phyloP scores from a whole-genome alignment of 2,329 filamentous ascomycete species.

The Tolypocladium sp. region DNA sequence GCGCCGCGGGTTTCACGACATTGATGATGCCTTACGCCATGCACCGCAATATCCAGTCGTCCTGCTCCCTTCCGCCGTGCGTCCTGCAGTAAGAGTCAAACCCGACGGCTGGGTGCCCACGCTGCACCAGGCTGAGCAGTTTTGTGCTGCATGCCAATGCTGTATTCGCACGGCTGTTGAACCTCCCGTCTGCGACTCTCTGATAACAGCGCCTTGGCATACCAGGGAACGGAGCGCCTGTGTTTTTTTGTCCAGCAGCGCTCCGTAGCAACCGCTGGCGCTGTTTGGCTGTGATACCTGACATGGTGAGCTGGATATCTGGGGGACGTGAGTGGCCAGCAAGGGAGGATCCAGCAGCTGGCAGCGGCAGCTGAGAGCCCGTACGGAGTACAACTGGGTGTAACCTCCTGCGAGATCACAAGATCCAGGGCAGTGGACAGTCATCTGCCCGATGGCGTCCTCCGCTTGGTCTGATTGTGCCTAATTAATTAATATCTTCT shows the following conservation, averaged over 20 bases:
- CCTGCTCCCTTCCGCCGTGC: background rate
- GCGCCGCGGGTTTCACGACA: background rate
- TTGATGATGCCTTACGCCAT: background rate
- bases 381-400: background rate
- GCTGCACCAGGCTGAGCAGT: background rate
- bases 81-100: background rate
- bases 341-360: background rate
- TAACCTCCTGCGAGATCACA: background rate
- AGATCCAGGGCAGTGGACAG: background rate
- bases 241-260: background rate
- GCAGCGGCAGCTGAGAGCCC: background rate
- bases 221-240: background rate
- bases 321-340: background rate
- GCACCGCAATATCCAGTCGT: background rate
- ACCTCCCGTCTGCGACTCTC: background rate
- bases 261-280: background rate
- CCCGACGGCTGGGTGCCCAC: background rate
- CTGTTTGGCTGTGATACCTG: too few species aligned
- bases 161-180: background rate
- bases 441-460: background rate
- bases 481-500: background rate
- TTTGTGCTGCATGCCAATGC: background rate
- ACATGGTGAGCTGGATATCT: too few species aligned
- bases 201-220: too few species aligned
- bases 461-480: background rate